Evolutionary conservation across 176 grass and related monocot genomes (phyloP), one percentile per base, ranked within the genome.

Genomic region (Elymus sibiricus): DNA sequence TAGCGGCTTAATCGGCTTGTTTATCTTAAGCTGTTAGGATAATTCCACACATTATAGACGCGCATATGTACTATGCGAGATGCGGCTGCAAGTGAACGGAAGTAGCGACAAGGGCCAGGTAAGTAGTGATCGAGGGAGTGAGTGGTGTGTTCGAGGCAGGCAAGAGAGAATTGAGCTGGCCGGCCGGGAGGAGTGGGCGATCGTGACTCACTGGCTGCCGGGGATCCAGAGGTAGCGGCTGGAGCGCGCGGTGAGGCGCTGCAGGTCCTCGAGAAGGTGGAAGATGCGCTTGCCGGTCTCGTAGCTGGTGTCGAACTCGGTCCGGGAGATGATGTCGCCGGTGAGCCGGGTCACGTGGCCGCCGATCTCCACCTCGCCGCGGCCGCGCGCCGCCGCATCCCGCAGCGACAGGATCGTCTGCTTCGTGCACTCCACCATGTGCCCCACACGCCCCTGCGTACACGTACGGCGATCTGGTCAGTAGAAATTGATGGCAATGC

Each of bases 401-500:
- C 68, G 38, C 4, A 98, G 80, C 19, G 64, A 76, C 7, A 64
- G 55, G 58, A 98, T 81, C 84, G 89, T 69, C 84, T 91, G 79
- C 53, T 82, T 92, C 84, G 96, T 94, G 91, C 96, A 98, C 29
- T 91, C 92, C 59, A 95, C 92, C 92, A 98, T 98, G 88, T 92
- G 84, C 3, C 88, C 90, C 78, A 92, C 92, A 1, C 93, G 90
- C 0, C 84, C 90, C 96, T 98, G 85, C 74, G 43, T 47, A 11
- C 53, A 26, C 46, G 47, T 17, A 53, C 29, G 14, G 14, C 24
- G 4, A n/a, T n/a, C n/a, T 2, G 11, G 27, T 80, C 77, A 81
- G 24, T 8, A 7, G 13, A 4, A 51, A 51, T 8, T 28, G 42
- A 38, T 68, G 69, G 10, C 27, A 76, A 79, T 65, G 75, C 31